Percentiles rank a stretch among this genome's conserved stretches.
phyloP scores from a whole-genome alignment of 2,329 filamentous ascomycete species.

The Parastagonospora avenae region DNA sequence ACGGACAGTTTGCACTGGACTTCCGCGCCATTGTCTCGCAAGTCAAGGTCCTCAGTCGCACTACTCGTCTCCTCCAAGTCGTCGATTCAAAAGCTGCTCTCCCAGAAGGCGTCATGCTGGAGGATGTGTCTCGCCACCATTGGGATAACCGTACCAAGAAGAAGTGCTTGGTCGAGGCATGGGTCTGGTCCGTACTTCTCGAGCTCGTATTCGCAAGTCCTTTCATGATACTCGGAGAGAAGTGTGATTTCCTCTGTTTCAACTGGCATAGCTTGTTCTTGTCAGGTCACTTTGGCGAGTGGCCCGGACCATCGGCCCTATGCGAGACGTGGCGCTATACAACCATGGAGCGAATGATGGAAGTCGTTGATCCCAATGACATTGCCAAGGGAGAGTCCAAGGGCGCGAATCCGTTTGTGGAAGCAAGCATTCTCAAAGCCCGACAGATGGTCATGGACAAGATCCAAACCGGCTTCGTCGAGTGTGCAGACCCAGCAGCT shows the following conservation, averaged over 20 bases:
- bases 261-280: constrained; percentile 4
- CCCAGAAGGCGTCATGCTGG: neutral
- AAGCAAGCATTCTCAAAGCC: constrained; percentile 1
- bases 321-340: constrained; percentile 19
- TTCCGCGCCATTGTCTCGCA: constrained; percentile 14
- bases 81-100: neutral
- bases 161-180: constrained; percentile 19
- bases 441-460: neutral
- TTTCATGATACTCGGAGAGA: constrained; percentile 6
- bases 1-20: constrained; percentile 17
- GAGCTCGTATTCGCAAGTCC: constrained; percentile 8
- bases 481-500: too few species aligned
- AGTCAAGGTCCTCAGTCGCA: constrained; percentile 23
- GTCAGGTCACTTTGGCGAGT: neutral
- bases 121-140: neutral
- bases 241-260: neutral
- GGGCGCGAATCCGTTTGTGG: neutral
- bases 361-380: neutral
- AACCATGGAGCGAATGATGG: constrained; percentile 5
- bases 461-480: neutral
- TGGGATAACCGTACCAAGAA: constrained; percentile 11
- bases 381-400: neutral
- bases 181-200: constrained; percentile 20
- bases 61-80: neutral
- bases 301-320: constrained; percentile 5